Evolutionary conservation across 305 asterid genomes (phyloP).

Genomic region (Fraxinus latifolia): DNA sequence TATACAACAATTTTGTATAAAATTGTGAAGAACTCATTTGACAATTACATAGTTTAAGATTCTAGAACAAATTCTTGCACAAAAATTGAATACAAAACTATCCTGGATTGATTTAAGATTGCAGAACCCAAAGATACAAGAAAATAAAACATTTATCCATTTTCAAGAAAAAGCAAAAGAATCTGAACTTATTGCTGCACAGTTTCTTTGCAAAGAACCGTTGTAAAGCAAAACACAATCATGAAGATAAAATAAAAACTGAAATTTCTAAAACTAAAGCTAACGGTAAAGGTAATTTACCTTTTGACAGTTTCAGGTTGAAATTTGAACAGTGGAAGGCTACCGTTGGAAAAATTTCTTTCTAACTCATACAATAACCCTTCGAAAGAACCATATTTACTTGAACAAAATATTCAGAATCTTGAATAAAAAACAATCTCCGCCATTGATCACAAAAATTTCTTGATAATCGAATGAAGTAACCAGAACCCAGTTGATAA

Average conservation of each 20-base stretch:
- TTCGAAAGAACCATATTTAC: slow-evolving; percentile 20
- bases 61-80: background rate
- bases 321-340: slow-evolving; percentile 62
- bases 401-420: slow-evolving; percentile 13
- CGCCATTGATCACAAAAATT: background rate
- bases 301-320: slow-evolving; percentile 44
- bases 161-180: slow-evolving; percentile 17
- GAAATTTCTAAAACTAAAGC: slow-evolving; percentile 18
- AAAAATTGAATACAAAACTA: slow-evolving; percentile 32
- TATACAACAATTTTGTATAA: background rate
- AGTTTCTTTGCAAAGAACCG: slow-evolving; percentile 20
- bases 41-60: background rate
- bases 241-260: slow-evolving; percentile 14
- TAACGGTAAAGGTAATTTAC: slow-evolving; percentile 43
- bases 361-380: slow-evolving; percentile 30
- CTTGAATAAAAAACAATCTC: slow-evolving; percentile 22
- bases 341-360: slow-evolving; percentile 40
- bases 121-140: background rate
- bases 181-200: background rate
- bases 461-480: background rate
- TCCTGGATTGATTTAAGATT: slow-evolving; percentile 16
- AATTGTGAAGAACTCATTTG: background rate
- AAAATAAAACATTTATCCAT: background rate
- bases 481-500: slow-evolving; percentile 16
- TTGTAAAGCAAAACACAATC: slow-evolving; percentile 10